Evolutionary conservation across 2,329 filamentous ascomycete species (phyloP), one percentile per base, ranked within the genome.

Genomic region (Fusarium ambrosium): DNA sequence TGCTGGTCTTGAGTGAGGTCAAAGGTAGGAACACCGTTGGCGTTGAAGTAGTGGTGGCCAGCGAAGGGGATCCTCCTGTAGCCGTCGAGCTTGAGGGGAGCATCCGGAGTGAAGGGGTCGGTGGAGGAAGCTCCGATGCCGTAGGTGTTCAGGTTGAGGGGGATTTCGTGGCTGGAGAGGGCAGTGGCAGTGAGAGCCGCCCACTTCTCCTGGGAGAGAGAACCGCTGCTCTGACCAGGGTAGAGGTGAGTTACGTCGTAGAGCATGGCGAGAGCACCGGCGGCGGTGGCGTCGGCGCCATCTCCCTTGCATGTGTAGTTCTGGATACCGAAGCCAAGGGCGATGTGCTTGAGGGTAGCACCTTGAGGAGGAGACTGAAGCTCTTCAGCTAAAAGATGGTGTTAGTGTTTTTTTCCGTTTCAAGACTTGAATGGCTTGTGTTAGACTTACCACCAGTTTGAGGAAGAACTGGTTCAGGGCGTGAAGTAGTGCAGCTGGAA

Each of bases 31-130:
- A 84, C 82, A 71, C 87, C 82, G 53, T 78, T 72, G 56, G 72
- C 70, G 81, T 88, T 88, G 86, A 94, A 94, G 87, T 86, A 93
- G 86, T 95, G 93, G 77, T 90, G 87, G 34, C 92, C 93, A 16
- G 92, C 79, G 76, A 87, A 86, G 59, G 83, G 81, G 7, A 88
- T 68, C 2, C 48, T 29, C 29, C 59, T 79, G 72, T 62, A 80
- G 37, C 87, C 78, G 11, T 77, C 70, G 63, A 90, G 80, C 62
- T 83, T 75, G 4, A 84, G 81, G 24, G 83, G 78, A 3, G 82
- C 81, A 32, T 83, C 80, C 24, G 81, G 72, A 51, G 83, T 82
- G 74, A 89, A 89, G 3, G 88, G 86, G n/a, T 84, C 75, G 8
- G 84, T 78, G 59, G 83, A 80, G n/a, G 85, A 84, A 45, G 87